Evolutionary conservation across 2,329 filamentous ascomycete species (phyloP).

Genomic region (Akanthomyces uredinophilus): DNA sequence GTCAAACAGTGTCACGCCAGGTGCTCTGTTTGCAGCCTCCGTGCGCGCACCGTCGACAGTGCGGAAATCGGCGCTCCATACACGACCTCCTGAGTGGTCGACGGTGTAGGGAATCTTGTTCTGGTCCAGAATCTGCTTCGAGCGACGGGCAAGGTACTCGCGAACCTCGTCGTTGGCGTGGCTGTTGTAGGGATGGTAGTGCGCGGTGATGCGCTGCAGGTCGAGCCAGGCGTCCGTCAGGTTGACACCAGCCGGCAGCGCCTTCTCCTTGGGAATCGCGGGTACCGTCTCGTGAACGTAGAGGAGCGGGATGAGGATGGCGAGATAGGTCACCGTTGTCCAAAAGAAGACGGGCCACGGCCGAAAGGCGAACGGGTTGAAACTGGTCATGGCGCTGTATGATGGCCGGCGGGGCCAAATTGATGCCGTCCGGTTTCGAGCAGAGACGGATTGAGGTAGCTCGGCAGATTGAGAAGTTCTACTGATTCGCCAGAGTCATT

Average conservation of each 20-base stretch:
- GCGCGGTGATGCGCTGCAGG: constrained; percentile 66
- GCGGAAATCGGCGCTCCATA: constrained; percentile 19
- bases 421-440: neutral
- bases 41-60: neutral
- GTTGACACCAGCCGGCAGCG: constrained; percentile 60
- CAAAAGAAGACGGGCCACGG: constrained; percentile 78
- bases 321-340: constrained; percentile 70
- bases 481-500: constrained; percentile 1
- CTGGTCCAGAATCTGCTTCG: constrained; percentile 62
- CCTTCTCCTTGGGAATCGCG: constrained; percentile 47
- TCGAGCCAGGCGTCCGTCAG: constrained; percentile 84
- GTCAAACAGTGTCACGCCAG: constrained; percentile 65
- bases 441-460: neutral
- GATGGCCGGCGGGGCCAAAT: neutral
- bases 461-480: too few species aligned
- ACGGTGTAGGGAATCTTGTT: constrained; percentile 49
- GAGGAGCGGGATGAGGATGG: constrained; percentile 66
- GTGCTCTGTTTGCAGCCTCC: constrained; percentile 19
- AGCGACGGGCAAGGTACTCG: constrained; percentile 66
- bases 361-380: constrained; percentile 68
- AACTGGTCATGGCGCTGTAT: constrained; percentile 9
- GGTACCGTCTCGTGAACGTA: constrained; percentile 69
- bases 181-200: constrained; percentile 87
- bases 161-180: constrained; percentile 75
- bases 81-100: constrained; percentile 32